phyloP scores from a whole-genome alignment of 768 basidiomycete genomes.

The Hygrophoropsis aurantiaca region DNA sequence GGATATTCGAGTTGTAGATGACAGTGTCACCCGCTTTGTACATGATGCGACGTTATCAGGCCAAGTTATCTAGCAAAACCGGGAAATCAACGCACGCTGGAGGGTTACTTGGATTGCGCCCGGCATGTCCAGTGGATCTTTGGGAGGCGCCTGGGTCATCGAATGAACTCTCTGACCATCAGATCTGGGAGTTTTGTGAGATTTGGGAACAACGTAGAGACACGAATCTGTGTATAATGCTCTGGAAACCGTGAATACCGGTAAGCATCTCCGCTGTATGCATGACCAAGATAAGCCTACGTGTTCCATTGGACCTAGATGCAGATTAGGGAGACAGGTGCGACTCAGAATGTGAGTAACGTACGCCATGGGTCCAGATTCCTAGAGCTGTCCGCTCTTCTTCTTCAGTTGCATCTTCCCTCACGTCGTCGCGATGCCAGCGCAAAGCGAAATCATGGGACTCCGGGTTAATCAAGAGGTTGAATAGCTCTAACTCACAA shows the following conservation, averaged over 20 bases:
- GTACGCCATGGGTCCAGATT: constrained; percentile 60
- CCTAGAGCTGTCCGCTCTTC: constrained; percentile 56
- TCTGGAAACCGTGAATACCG: constrained; percentile 27
- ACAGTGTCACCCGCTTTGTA: constrained; percentile 61
- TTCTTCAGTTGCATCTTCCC: constrained; percentile 47
- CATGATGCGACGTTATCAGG: background rate
- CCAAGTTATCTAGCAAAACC: no score
- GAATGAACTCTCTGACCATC: constrained; percentile 55
- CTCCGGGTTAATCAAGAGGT: constrained; percentile 64
- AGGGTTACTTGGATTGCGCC: constrained; percentile 51
- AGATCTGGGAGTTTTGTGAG: constrained; percentile 54
- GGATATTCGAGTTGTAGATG: constrained; percentile 73
- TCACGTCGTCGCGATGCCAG: constrained; percentile 74
- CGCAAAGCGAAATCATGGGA: constrained; percentile 62
- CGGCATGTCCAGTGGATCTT: constrained; percentile 61
- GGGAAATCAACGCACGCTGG: constrained; percentile 38
- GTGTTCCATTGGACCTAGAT: constrained; percentile 71
- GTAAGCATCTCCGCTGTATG: background rate
- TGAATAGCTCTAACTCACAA: constrained; percentile 55
- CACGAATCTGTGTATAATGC: constrained; percentile 62
- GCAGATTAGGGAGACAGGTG: background rate
- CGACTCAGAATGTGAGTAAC: constrained; percentile 15
- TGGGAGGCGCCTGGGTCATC: constrained; percentile 42
- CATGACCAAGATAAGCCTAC: constrained; percentile 34
- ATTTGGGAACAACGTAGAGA: constrained; percentile 63